Percentiles rank a stretch among this genome's conserved stretches.
phyloP scores from a whole-genome alignment of 495 filamentous ascomycete genomes.

The Evansstolkia leycettana region DNA sequence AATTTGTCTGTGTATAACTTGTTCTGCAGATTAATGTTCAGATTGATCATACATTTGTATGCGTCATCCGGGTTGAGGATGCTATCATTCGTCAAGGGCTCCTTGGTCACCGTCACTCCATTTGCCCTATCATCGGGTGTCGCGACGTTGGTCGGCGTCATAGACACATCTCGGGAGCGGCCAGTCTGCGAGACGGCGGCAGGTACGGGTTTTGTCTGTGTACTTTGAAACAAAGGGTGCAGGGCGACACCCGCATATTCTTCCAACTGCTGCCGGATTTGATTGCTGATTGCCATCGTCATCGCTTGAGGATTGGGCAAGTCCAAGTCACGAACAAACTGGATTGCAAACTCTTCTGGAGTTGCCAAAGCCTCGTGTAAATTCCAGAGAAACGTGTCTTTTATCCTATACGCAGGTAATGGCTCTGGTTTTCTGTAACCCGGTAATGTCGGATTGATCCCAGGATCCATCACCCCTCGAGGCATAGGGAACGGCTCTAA shows the following conservation, averaged over 20 bases:
- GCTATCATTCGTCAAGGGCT: slow-evolving; percentile 34
- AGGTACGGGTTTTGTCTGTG: slow-evolving; percentile 28
- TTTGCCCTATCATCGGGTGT: slow-evolving; percentile 36
- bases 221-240: slow-evolving; percentile 74
- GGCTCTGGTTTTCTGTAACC: slow-evolving; percentile 67
- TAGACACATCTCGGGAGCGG: slow-evolving; percentile 37
- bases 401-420: slow-evolving; percentile 71
- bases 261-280: slow-evolving; percentile 89
- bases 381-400: slow-evolving; percentile 96
- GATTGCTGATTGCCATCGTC: slow-evolving; percentile 71
- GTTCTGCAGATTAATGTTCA: slow-evolving; percentile 88
- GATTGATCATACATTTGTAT: slow-evolving; percentile 77
- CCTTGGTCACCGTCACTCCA: slow-evolving; percentile 28
- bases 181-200: slow-evolving; percentile 21
- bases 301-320: slow-evolving; percentile 60
- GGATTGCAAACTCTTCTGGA: slow-evolving; percentile 84
- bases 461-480: slow-evolving; percentile 45
- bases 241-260: slow-evolving; percentile 92
- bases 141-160: slow-evolving; percentile 34
- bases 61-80: slow-evolving; percentile 77
- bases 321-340: slow-evolving; percentile 89
- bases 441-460: slow-evolving; percentile 51
- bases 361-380: slow-evolving; percentile 89
- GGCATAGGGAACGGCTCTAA: slow-evolving; percentile 58
- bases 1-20: slow-evolving; percentile 94